Conservation (phyloP, 2,329 filamentous ascomycete genomes). For the Rhynchosporium graminicola region DNA sequence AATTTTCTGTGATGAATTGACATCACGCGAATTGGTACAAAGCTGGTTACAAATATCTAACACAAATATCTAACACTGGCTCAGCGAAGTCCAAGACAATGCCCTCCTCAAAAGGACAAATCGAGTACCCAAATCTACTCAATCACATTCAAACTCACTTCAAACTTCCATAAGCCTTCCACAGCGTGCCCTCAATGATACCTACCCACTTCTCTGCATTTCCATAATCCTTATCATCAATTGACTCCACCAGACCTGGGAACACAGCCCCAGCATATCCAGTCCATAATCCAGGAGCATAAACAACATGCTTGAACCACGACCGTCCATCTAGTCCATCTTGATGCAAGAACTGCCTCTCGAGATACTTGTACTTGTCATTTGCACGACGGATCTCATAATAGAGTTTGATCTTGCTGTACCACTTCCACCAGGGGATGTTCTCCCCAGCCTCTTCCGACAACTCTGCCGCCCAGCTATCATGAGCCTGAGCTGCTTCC, state of each 20-base stretch:
- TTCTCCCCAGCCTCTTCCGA: conserved; percentile 49
- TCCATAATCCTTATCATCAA: conserved; percentile 58
- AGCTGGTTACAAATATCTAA: too few relatives aligned
- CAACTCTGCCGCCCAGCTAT: conserved; percentile 35
- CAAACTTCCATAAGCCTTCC: conserved; percentile 48
- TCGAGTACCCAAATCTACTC: not conserved
- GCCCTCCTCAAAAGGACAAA: not conserved
- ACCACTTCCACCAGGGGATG: conserved; percentile 79
- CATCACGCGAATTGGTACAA: too few relatives aligned
- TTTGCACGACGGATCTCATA: conserved; percentile 69
- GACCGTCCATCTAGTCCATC: conserved; percentile 74
- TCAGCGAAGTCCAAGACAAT: not conserved
- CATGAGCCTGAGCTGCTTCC: conserved; percentile 33
- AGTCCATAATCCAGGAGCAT: conserved; percentile 88
- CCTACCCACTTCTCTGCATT: conserved; percentile 60
- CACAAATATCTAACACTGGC: too few relatives aligned
- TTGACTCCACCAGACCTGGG: conserved; percentile 62
- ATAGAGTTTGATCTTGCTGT: conserved; percentile 65
- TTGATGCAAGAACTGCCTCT: conserved; percentile 76
- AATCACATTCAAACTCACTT: conserved; percentile 28
- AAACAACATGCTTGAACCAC: conserved; percentile 96
- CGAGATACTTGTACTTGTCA: conserved; percentile 78
- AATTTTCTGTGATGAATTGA: too few relatives aligned
- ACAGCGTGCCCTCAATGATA: conserved; percentile 57
- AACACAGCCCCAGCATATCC: conserved; percentile 79